Conservation (phyloP, 106 monocot genomes). For the Dendrobium nobile region DNA sequence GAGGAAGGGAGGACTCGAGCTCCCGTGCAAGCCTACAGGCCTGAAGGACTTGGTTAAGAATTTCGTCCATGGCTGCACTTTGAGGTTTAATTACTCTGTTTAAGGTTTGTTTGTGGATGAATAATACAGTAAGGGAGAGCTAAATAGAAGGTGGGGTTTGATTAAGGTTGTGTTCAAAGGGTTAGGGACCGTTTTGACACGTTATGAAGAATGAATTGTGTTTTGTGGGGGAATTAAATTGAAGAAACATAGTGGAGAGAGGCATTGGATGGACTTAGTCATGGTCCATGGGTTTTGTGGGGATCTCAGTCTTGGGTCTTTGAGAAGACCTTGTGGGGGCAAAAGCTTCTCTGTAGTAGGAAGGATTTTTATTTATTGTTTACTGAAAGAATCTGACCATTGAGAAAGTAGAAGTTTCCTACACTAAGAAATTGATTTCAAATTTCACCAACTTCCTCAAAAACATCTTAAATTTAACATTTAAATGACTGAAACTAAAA, state of each 20-base stretch:
- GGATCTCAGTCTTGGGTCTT: neutral
- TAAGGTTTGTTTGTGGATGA: neutral
- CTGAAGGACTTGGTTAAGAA: neutral
- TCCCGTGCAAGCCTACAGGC: neutral
- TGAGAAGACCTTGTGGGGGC: neutral
- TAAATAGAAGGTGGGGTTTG: neutral
- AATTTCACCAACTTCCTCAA: neutral
- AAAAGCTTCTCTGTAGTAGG: neutral
- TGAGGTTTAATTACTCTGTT: neutral
- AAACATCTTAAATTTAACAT: no score
- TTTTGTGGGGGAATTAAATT: no score
- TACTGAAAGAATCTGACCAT: neutral
- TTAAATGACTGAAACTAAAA: no score
- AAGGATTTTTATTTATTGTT: neutral
- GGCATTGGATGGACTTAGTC: neutral
- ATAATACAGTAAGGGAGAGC: neutral
- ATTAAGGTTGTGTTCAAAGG: neutral
- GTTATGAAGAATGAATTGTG: neutral
- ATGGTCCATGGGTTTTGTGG: neutral
- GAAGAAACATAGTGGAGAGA: neutral
- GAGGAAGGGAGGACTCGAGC: neutral
- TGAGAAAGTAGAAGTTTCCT: neutral
- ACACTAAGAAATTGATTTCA: neutral
- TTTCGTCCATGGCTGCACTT: neutral
- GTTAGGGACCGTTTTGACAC: neutral